Percentiles rank a stretch among this genome's conserved stretches.
These are phyloP conservation scores for Plasmodium inui DNA, from an alignment of 169 alveolate genomes.

Conservation along the genomic window DNA sequence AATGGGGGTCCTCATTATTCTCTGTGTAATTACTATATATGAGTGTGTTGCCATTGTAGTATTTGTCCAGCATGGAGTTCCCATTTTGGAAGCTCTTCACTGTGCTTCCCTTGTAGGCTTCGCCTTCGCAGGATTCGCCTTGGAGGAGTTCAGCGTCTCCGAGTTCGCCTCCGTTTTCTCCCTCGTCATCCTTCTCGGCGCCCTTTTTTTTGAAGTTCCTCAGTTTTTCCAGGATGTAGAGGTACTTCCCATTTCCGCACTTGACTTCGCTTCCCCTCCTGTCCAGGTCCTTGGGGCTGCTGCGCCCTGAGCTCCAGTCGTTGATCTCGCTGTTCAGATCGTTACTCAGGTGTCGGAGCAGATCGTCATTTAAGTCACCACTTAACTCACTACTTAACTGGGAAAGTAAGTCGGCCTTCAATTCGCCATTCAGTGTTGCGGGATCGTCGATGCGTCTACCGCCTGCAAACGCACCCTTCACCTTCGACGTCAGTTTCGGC, in stretches of 20 bases:
- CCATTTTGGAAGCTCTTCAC: slow-evolving; percentile 15
- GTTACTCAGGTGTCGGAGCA: not conserved
- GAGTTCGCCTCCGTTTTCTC: not conserved
- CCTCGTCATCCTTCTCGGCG: not conserved
- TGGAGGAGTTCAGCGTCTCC: no score
- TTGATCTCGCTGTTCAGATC: not conserved
- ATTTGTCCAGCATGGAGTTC: slow-evolving; percentile 7
- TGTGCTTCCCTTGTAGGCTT: not conserved
- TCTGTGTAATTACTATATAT: slow-evolving; percentile 8
- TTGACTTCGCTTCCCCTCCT: not conserved
- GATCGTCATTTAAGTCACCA: not conserved
- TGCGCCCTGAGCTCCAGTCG: not conserved
- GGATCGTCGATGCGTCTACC: not conserved
- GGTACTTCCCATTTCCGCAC: not conserved
- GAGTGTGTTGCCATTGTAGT: slow-evolving; percentile 7
- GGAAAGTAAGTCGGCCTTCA: not conserved
- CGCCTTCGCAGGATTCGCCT: not conserved
- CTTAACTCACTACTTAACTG: not conserved
- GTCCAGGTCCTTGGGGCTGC: not conserved
- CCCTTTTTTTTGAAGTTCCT: slow-evolving; percentile 5
- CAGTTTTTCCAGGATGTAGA: slow-evolving; percentile 12
- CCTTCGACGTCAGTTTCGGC: not conserved
- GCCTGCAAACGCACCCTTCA: not conserved
- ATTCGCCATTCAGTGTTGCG: not conserved
- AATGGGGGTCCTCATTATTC: slow-evolving; percentile 12